Percentiles rank a stretch among this genome's conserved stretches.
Conservation (phyloP, 768 basidiomycete species). For the Hysterangium stoloniferum region DNA sequence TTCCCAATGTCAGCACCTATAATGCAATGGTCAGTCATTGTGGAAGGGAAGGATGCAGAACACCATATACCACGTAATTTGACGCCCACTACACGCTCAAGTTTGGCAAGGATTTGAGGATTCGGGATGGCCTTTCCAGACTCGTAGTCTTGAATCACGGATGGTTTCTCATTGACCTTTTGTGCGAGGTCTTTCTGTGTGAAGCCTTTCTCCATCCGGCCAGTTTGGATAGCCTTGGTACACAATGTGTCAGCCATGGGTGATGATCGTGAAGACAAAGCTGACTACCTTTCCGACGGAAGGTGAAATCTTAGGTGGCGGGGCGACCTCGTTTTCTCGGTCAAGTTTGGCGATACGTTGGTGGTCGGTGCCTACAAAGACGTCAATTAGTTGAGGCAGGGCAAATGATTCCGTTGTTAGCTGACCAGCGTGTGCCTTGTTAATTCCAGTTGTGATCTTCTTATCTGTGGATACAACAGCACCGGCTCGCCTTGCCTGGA, state of each 20-base stretch:
- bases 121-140: conserved; percentile 82
- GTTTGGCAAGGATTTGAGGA: conserved; percentile 77
- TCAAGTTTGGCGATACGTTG: conserved; percentile 91
- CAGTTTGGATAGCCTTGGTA: conserved; percentile 68
- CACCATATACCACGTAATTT: conserved; percentile 72
- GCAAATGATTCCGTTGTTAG: conserved; percentile 8
- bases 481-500: conserved; percentile 66
- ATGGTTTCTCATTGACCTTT: conserved; percentile 90
- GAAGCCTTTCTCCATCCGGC: conserved; percentile 67
- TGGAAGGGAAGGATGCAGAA: neutral
- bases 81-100: conserved; percentile 78
- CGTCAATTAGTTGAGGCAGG: neutral
- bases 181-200: conserved; percentile 91
- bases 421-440: conserved; percentile 73
- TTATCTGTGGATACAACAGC: conserved; percentile 79
- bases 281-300: conserved; percentile 62
- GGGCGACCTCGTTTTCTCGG: conserved; percentile 91
- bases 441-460: conserved; percentile 57
- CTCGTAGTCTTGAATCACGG: conserved; percentile 84
- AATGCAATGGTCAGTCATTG: conserved; percentile 1
- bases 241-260: conserved; percentile 5
- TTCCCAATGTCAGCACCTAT: conserved; percentile 77
- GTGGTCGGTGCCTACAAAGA: conserved; percentile 81
- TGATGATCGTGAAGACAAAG: neutral
- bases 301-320: conserved; percentile 71